Base-by-base conservation (phyloP, 768 basidiomycete genomes). In the Russula ochroleuca region DNA sequence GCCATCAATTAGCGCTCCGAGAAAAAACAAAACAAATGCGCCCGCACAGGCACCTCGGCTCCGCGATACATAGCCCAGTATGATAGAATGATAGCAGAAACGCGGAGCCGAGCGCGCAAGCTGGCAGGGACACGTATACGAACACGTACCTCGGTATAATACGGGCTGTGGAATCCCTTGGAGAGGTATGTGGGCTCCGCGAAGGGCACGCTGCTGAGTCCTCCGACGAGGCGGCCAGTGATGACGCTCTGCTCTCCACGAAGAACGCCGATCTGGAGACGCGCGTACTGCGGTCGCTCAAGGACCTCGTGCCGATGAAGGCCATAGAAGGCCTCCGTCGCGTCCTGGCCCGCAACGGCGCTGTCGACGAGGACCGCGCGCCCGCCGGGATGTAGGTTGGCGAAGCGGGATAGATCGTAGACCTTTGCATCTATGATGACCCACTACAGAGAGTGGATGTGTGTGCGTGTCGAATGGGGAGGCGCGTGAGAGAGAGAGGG, bases 261-360 rank as follows among this genome's bases (percentile, higher is more conserved):
- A 59, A 94, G 77, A 19, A 74, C 74, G 23, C 92, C 92, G 59
- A 94, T 83, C 64, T 84, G 81, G 14, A 94, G 79, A 2, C 89
- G 84, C 47, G 79, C 75, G 69, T 86, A 91, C 62, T 89, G 87
- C 0, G 89, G 86, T 67, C 80, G 85, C 63, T 81, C 78, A 55
- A 97, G 81, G 15, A 95, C 84, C 70, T 94, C 93, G 57, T 85
- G 81, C 19, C 91, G 82, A 71, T 97, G 94, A 55, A 97, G 84
- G 49, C 88, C 84, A 70, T 85, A 96, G 78, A 97, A 96, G 6
- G 82, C 81, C 40, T 91, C 87, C 0, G 92, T 95, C 1, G 87
- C 87, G 70, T 95, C 93, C 71, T 88, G 79, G n/a, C 92, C 92
- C 50, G 89, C 56, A 78, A 66, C 45, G 23, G 33, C 53, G 23